Base-by-base conservation (phyloP, 768 basidiomycete genomes). In the Xanthoconium stramineum region DNA sequence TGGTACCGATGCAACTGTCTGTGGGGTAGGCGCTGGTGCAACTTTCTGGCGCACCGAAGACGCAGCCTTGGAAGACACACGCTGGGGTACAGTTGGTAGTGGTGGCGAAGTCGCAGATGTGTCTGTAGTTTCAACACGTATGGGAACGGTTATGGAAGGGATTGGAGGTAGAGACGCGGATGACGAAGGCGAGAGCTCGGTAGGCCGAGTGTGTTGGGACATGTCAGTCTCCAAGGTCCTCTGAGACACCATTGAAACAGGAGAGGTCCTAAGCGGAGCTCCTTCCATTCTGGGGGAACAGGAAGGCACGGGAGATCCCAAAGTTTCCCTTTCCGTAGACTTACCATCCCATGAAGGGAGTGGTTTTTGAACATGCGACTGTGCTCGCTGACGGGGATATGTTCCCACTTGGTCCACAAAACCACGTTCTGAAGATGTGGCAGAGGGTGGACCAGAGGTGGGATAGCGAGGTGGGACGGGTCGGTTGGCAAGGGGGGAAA, bases 401-500 rank as follows among this genome's bases (percentile, higher is more conserved):
- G 52, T 38, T 32, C 48, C 59, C 19, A 46, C 51, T 51, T 62
- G 69, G 28, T 66, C 61, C 13, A 47, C 52, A 15, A 60, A 63
- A 51, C 58, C 50, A 52, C 58, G 54, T 70, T 77, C 66, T 19
- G 76, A 77, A 28, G 73, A 72, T 33, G 72, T 65, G 28, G 79
- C 78, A 9, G 80, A 80, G 6, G 78, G 71, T n/a, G 80, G 77
- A 11, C 79, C 79, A 38, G 65, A 60, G 15, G 64, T 56, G 28
- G 76, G 79, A 59, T 79, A 81, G 40, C 83, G 82, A 50, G 84
- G 84, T n/a, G 83, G 83, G 47, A 84, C 72, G 20, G 84, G 84
- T 40, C 76, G 72, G 65, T 85, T 84, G 4, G 82, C 82, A 54
- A 85, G 73, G 38, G 79, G 75, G 8, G 80, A 75, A 39, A 81